A percentile compares a stretch with the other conserved stretches of the same genome.
Evolutionary conservation across 139 green algal genomes (phyloP).

Genomic region (Chlamydomonas sphaeroides): DNA sequence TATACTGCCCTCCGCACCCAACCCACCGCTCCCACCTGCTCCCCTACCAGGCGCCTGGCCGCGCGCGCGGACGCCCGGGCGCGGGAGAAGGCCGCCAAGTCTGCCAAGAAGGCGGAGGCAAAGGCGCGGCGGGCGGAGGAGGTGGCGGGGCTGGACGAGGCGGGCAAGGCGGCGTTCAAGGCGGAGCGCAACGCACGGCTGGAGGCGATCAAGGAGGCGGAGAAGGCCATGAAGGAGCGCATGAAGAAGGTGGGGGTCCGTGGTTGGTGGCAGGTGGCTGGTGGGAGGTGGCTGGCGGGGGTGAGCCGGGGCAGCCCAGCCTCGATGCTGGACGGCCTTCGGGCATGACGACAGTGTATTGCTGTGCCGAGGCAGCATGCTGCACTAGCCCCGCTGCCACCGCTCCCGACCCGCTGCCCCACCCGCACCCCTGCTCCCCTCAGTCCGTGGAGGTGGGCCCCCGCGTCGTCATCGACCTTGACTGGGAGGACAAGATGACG

Average conservation of each 20-base stretch:
- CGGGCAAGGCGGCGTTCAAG: neutral
- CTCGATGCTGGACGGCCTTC: neutral
- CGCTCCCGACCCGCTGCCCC: neutral
- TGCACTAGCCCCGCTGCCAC: too few relatives aligned
- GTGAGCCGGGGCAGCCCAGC: constrained; percentile 39
- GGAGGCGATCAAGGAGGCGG: neutral
- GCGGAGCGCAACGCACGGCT: constrained; percentile 5
- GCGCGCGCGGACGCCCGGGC: neutral
- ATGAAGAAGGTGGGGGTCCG: neutral
- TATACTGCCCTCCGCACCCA: neutral
- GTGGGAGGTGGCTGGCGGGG: constrained; percentile 36
- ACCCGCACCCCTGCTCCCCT: neutral
- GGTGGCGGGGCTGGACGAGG: constrained; percentile 4
- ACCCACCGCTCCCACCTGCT: neutral
- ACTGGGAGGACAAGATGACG: constrained; percentile 77
- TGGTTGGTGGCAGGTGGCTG: neutral
- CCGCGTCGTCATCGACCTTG: constrained; percentile 77
- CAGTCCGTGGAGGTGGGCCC: constrained; percentile 28
- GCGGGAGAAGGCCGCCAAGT: constrained; percentile 32
- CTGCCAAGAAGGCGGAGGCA: neutral
- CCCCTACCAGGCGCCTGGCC: neutral
- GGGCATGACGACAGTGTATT: neutral
- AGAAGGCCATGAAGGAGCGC: constrained; percentile 27
- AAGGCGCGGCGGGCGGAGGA: neutral
- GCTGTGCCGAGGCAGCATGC: too few relatives aligned